Evolutionary conservation across 257 asterid genomes (phyloP).

Genomic region (Petunia axillaris): DNA sequence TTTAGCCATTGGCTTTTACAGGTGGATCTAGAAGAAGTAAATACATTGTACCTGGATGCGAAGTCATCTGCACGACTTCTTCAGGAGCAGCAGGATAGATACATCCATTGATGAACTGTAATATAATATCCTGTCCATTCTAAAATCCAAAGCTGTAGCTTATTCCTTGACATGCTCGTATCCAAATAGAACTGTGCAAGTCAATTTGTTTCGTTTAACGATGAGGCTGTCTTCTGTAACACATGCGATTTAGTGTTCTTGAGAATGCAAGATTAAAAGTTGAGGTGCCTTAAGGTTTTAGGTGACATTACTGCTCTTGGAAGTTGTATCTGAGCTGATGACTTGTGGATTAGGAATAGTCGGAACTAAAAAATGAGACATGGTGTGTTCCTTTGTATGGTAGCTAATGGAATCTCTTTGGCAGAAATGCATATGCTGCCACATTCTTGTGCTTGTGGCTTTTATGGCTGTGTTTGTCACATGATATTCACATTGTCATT

Average conservation of each 20-base stretch:
- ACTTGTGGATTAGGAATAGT: no score
- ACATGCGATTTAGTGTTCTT: neutral
- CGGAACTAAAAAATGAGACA: no score
- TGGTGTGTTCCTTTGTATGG: neutral
- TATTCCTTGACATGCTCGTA: neutral
- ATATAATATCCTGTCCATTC: neutral
- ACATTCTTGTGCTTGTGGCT: neutral
- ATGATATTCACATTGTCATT: neutral
- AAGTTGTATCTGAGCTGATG: no score
- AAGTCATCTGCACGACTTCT: conserved; percentile 87
- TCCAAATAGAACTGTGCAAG: conserved; percentile 3
- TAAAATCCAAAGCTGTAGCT: neutral
- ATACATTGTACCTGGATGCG: conserved; percentile 76
- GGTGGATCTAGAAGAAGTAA: conserved; percentile 95
- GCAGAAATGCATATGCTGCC: neutral
- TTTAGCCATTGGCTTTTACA: conserved; percentile 32
- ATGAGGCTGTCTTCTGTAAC: neutral
- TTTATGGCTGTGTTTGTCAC: neutral
- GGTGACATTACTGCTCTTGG: no score
- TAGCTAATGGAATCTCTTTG: neutral
- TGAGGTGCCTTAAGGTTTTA: no score
- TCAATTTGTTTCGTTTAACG: neutral
- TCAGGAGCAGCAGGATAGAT: conserved; percentile 94
- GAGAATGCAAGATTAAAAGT: no score
- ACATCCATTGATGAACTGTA: conserved; percentile 55